Evolutionary conservation across 192 early-diverging fungal species (phyloP), one percentile per base, ranked within the genome.

Genomic region (Coemansia sp.): DNA sequence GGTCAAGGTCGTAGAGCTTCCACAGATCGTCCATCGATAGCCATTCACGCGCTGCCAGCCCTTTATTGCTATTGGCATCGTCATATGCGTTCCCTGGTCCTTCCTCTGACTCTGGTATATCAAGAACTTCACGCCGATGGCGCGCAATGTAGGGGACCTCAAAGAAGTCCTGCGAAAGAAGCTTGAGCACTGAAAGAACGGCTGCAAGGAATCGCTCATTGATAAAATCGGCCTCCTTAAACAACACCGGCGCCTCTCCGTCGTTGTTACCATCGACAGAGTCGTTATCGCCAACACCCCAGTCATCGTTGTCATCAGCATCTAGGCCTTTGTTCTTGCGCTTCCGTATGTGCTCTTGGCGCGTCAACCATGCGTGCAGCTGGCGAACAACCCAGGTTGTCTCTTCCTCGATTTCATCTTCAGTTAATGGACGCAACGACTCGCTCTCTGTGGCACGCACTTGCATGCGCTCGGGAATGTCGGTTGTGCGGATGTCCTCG

Each of bases 401-500:
- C 72, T 89, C 89, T 60, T 88, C 86, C 46, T 87, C 83, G 7
- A 90, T 79, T 53, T 91, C 86, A 29, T 87, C 83, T 23, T 86
- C 84, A 1, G 73, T 84, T 30, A 89, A 68, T 30, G 70, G 63
- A 4, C 82, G 82, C 58, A 70, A 52, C 15, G 60, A 35, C 35
- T 82, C 74, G 56, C 28, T 34, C 13, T 70, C 71, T 7, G 67
- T 57, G 3, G 67, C 76, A 7, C 88, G 87, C 76, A 94, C 84
- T 64, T 94, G 94, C 72, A 96, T 87, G 52, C 97, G 88, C 70
- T 99, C 97, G 10, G 97, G 97, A 0, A 99, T 81, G 62, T 99
- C 95, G 26, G 84, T 84, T 4, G 87, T 71, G 29, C 94, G 89
- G 66, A 99, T 97, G 4, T 86, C 82, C 68, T 98, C 93, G 68